Evolutionary conservation across 345 rosid genomes (phyloP).

Genomic region (Lepidium africanum): DNA sequence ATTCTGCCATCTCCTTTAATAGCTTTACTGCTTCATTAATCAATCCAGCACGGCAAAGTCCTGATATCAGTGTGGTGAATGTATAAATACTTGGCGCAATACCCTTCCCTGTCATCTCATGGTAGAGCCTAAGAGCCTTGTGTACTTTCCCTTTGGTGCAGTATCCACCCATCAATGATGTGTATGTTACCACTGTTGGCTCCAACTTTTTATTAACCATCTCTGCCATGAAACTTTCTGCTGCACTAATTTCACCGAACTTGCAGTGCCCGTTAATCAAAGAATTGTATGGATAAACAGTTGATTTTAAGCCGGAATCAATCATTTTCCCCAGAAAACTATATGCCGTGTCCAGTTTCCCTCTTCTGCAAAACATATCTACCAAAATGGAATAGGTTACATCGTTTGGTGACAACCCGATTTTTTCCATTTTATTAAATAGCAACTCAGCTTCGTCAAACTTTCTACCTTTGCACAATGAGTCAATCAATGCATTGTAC

Average conservation of each 20-base stretch:
- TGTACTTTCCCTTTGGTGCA: conserved; percentile 51
- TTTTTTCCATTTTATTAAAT: conserved; percentile 46
- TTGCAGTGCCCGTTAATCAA: conserved; percentile 75
- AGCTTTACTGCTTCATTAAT: conserved; percentile 47
- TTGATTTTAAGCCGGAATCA: conserved; percentile 37
- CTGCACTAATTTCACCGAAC: conserved; percentile 48
- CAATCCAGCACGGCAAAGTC: conserved; percentile 55
- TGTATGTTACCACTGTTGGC: conserved; percentile 75
- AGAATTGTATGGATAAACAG: conserved; percentile 75
- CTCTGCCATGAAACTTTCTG: conserved; percentile 46
- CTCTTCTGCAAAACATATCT: conserved; percentile 74
- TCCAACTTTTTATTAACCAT: conserved; percentile 47
- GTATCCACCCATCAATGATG: conserved; percentile 66
- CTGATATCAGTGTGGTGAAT: conserved; percentile 60
- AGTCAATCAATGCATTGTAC: conserved; percentile 67
- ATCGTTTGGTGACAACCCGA: conserved; percentile 41
- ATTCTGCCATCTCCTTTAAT: conserved; percentile 57
- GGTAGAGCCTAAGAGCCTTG: conserved; percentile 61
- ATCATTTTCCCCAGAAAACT: conserved; percentile 48
- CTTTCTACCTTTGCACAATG: conserved; percentile 55
- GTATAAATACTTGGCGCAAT: conserved; percentile 60
- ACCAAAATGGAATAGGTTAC: conserved; percentile 70
- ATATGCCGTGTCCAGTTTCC: conserved; percentile 50
- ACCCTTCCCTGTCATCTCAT: conserved; percentile 81
- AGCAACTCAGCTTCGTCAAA: conserved; percentile 60